Evolutionary conservation across 1,284 basidiomycete species (phyloP).

Genomic region (Puccinia novopanici): DNA sequence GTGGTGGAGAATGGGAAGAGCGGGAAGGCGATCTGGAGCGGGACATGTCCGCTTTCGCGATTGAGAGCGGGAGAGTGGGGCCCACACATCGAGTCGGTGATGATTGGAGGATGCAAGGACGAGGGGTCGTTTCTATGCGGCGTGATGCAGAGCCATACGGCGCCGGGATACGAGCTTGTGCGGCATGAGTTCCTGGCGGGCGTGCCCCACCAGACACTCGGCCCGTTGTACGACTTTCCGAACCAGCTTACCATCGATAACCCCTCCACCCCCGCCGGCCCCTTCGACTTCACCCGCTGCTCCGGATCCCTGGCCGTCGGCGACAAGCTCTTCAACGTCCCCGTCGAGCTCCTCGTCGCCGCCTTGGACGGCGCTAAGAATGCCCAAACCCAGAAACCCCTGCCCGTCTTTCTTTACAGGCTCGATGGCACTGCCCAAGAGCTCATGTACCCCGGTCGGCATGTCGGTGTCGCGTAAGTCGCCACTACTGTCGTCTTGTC

Average conservation of each 20-base stretch:
- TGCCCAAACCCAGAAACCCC: constrained; percentile 1
- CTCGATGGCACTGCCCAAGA: not conserved
- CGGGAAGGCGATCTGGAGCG: constrained; percentile 31
- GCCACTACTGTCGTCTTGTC: not conserved
- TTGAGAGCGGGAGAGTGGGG: constrained; percentile 21
- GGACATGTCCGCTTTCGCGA: not conserved
- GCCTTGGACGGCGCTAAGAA: constrained; percentile 4
- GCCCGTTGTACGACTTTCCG: not conserved
- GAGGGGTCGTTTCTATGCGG: constrained; percentile 25
- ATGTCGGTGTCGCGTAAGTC: not conserved
- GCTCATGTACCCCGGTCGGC: not conserved
- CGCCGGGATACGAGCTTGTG: not conserved
- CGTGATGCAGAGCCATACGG: not conserved
- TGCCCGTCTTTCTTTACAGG: not conserved
- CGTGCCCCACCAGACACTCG: not conserved
- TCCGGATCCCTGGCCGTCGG: not conserved
- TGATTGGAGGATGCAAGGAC: constrained; percentile 27
- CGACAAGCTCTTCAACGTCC: constrained; percentile 13
- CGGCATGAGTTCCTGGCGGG: not conserved
- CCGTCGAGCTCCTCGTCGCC: not conserved
- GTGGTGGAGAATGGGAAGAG: not conserved
- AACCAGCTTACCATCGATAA: not conserved
- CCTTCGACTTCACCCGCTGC: not conserved
- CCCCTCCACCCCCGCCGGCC: not conserved
- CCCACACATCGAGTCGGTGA: constrained; percentile 27